Evolutionary conservation across 352 stramenopile species (phyloP).

Genomic region (Thraustochytrium striatum): DNA sequence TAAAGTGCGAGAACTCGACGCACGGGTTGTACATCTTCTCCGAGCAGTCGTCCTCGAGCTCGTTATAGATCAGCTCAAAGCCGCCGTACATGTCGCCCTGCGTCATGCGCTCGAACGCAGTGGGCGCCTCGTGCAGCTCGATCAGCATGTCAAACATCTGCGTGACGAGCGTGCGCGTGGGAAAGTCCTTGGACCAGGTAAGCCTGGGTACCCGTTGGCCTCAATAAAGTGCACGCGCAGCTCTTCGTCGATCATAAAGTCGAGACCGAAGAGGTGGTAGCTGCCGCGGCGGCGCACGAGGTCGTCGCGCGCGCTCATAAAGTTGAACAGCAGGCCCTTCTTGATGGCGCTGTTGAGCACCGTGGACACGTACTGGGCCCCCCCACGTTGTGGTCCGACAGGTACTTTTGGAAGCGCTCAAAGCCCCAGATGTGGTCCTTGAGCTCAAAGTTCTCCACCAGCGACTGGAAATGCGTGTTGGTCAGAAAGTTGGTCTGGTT

Average conservation of each 20-base stretch:
- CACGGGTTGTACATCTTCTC: constrained; percentile 50
- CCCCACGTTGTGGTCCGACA: constrained; percentile 48
- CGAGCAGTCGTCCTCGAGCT: constrained; percentile 46
- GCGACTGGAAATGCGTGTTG: constrained; percentile 48
- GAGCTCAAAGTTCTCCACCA: constrained; percentile 47
- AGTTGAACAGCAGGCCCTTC: constrained; percentile 49
- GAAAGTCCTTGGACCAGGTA: constrained; percentile 75
- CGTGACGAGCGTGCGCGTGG: constrained; percentile 41
- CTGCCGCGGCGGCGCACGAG: constrained; percentile 34
- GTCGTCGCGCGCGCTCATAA: constrained; percentile 46
- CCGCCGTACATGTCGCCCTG: constrained; percentile 48
- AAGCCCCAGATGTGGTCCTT: constrained; percentile 51
- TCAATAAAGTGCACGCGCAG: constrained; percentile 78
- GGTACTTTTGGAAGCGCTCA: constrained; percentile 45
- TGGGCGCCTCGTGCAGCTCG: constrained; percentile 39
- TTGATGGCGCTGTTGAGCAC: constrained; percentile 49
- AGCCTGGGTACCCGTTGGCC: constrained; percentile 84
- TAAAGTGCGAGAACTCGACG: constrained; percentile 46
- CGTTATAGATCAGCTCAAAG: constrained; percentile 49
- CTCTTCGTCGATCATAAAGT: constrained; percentile 86
- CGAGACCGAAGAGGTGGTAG: constrained; percentile 79
- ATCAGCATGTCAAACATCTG: constrained; percentile 50
- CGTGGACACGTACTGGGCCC: constrained; percentile 47
- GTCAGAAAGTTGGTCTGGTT: constrained; percentile 44
- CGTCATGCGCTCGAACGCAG: constrained; percentile 46